Evolutionary conservation across 2,329 filamentous ascomycete genomes (phyloP), one percentile per base, ranked within the genome.

Genomic region (Colletotrichum simmondsii): DNA sequence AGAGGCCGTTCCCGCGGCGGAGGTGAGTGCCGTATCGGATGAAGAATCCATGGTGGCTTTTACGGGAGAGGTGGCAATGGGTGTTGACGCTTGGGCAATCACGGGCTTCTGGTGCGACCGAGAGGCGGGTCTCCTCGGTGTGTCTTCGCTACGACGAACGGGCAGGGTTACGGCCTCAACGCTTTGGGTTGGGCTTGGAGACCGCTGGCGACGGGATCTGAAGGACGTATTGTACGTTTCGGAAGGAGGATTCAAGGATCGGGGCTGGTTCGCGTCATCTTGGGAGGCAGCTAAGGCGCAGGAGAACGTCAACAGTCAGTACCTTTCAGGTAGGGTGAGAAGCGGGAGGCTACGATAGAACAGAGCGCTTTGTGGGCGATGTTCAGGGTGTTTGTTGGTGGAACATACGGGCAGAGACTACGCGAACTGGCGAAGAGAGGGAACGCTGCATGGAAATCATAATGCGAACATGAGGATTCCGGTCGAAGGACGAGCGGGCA

Each of bases 361-460:
- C 16, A 42, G 14, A 19, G 37, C 37, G 60, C 53, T 69, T 49
- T 60, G 37, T 59, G 54, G 65, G 28, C 56, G 22, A 49, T 22
- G n/a, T 42, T 74, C 14, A 49, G 26, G 24, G 32, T 74, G 72
- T 68, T 60, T 74, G 72, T 72, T 61, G 66, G 56, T 58, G 67
- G 53, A 73, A 92, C 91, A 81, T 91, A 92, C 90, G 87, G 79
- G 87, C 84, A 82, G 88, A 87, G 76, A 87, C 85, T 76, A 87
- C 85, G 83, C 87, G 87, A 82, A 90, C 89, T 77, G 90, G 88
- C 81, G 90, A 91, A 76, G 91, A 92, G 75, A 88, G 84, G 75
- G 89, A 90, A 78, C 87, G 87, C 83, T 91, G 88, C 88, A 90
- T 90, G 82, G 88, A 87, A 80, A 89, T 88, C 87, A 90, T 77